Conservation (phyloP, 2,329 filamentous ascomycete species). For the Coleophoma cylindrospora region DNA sequence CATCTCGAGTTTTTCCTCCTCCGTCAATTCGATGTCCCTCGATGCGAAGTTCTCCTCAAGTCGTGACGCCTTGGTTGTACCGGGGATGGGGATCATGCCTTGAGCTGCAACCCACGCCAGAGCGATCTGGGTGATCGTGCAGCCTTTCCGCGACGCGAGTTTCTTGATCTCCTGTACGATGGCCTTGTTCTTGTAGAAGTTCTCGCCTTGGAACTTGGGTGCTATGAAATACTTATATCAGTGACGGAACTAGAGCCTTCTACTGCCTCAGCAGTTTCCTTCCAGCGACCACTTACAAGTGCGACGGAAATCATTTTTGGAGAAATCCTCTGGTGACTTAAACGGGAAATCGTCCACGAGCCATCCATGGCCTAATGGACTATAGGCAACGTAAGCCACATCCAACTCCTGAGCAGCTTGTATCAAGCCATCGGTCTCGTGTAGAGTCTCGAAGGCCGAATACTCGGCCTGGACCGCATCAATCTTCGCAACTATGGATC, state of each 20-base stretch:
- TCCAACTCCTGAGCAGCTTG: constrained; percentile 34
- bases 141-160: constrained; percentile 38
- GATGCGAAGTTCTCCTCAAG: constrained; percentile 30
- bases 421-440: constrained; percentile 37
- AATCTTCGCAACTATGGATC: constrained; percentile 37
- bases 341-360: constrained; percentile 38
- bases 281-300: background rate
- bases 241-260: background rate
- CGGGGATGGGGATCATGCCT: constrained; percentile 42
- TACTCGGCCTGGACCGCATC: constrained; percentile 46
- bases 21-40: constrained; percentile 14
- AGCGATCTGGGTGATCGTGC: constrained; percentile 46
- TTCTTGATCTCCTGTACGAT: constrained; percentile 36
- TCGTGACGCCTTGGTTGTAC: constrained; percentile 34
- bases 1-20: constrained; percentile 24
- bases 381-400: constrained; percentile 39
- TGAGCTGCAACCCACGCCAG: constrained; percentile 50
- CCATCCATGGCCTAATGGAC: constrained; percentile 39
- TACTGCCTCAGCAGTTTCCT: background rate
- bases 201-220: constrained; percentile 39
- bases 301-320: constrained; percentile 30
- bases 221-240: constrained; percentile 5
- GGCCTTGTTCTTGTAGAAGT: constrained; percentile 45
- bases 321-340: constrained; percentile 36
- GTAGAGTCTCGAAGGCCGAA: constrained; percentile 38